Evolutionary conservation across 2,329 filamentous ascomycete genomes (phyloP).

Genomic region (Talaromyces verruculosus): DNA sequence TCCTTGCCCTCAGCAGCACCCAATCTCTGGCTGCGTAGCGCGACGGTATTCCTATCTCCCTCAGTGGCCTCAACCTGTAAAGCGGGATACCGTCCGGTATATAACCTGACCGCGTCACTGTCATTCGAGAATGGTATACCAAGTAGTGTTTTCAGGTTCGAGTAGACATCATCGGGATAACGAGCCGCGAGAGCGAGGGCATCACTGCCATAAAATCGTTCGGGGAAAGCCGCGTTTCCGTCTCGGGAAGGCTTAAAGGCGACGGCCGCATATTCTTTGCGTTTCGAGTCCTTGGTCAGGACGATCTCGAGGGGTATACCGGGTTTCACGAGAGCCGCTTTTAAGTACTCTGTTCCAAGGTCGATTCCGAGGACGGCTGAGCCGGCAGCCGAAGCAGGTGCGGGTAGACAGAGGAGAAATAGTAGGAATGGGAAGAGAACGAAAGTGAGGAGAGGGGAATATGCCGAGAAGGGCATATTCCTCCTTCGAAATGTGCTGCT

Average conservation of each 20-base stretch:
- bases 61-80: constrained; percentile 62
- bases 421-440: constrained; percentile 54
- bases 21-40: constrained; percentile 76
- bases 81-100: constrained; percentile 73
- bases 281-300: constrained; percentile 93
- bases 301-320: constrained; percentile 97
- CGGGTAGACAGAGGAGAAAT: constrained; percentile 55
- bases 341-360: constrained; percentile 94
- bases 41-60: constrained; percentile 64
- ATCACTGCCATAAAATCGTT: constrained; percentile 88
- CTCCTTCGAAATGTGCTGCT: constrained; percentile 32
- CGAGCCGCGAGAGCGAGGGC: constrained; percentile 81
- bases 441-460: constrained; percentile 42
- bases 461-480: constrained; percentile 24
- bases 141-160: constrained; percentile 88
- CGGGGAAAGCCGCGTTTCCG: constrained; percentile 70
- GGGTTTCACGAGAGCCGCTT: constrained; percentile 92
- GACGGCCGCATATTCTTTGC: constrained; percentile 88
- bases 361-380: constrained; percentile 89
- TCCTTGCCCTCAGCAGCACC: constrained; percentile 62
- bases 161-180: constrained; percentile 91
- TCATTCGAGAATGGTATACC: constrained; percentile 58
- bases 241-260: constrained; percentile 85
- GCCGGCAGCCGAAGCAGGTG: constrained; percentile 58
- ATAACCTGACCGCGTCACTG: constrained; percentile 62